Base-by-base conservation (phyloP, 371 early-diverging fungal genomes). In the Dinochytrium kinnereticum region DNA sequence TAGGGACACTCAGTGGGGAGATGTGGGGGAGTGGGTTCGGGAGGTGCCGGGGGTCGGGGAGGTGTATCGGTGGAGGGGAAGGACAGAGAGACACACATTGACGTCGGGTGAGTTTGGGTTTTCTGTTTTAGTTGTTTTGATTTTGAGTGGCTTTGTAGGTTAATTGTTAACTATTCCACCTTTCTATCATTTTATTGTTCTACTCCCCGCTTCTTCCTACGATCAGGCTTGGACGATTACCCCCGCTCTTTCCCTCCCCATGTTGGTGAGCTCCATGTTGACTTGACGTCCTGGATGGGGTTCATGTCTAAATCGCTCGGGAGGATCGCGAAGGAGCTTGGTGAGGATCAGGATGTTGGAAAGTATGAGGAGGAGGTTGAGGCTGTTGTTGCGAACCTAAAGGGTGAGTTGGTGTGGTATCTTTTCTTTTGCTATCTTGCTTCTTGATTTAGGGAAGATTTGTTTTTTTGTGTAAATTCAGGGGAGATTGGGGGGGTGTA, bases 181-280 rank as follows among this genome's bases (percentile, higher is more conserved):
- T n/a, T n/a, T n/a, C n/a, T n/a, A n/a, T n/a, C n/a, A n/a, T n/a
- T n/a, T n/a, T n/a, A n/a, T n/a, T n/a, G n/a, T n/a, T n/a, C n/a
- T n/a, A n/a, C n/a, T n/a, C n/a, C n/a, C n/a, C n/a, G n/a, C n/a
- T n/a, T n/a, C n/a, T n/a, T n/a, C n/a, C n/a, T n/a, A n/a, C n/a
- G n/a, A n/a, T n/a, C n/a, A 86, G 94, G 98, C 2, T 78, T 98
- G 37, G 98, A 98, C 82, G 98, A 98, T 78, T 98, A 96, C 78
- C 98, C 98, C 36, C 90, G 98, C 40, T 90, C 92, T 0, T 78
- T 84, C 15, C 89, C 89, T 19, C 92, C 94, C 0, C 87, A 89
- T 80, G 77, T 87, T 1, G 90, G 91, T 38, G 97, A 98, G 76
- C 86, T 96, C 44, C 98, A 98, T 80, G 85, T 96, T 1, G 98